phyloP scores from a whole-genome alignment of 306 rosid species.

The Vicia villosa region DNA sequence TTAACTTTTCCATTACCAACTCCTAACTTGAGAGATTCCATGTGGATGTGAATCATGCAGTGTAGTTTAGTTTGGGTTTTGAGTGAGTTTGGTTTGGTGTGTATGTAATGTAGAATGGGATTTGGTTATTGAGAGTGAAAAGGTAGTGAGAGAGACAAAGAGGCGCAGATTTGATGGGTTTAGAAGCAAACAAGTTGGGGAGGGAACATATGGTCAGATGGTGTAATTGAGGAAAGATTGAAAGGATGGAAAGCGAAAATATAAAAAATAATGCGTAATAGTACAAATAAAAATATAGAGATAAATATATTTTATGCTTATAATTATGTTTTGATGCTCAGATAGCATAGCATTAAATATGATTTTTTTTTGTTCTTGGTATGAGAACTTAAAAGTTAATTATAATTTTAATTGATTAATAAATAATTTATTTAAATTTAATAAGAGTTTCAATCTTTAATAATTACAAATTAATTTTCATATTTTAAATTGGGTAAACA shows the following conservation, averaged over 20 bases:
- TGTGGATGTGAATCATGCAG: slow-evolving; percentile 34
- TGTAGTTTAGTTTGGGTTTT: not conserved
- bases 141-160: slow-evolving; percentile 12
- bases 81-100: not conserved
- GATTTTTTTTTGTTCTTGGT: too few species aligned
- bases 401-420: too few species aligned
- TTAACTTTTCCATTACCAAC: slow-evolving; percentile 52
- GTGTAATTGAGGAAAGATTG: slow-evolving; percentile 41
- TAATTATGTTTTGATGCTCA: too few species aligned
- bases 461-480: too few species aligned
- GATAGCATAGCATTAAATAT: too few species aligned
- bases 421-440: too few species aligned
- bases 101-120: not conserved
- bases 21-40: slow-evolving; percentile 51
- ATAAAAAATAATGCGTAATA: not conserved
- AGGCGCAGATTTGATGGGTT: not conserved
- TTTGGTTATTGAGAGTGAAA: slow-evolving; percentile 28
- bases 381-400: too few species aligned
- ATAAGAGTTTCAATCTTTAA: too few species aligned
- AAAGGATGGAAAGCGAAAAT: not conserved
- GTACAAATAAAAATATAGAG: too few species aligned
- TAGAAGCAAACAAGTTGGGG: slow-evolving; percentile 19
- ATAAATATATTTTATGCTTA: too few species aligned
- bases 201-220: slow-evolving; percentile 35
- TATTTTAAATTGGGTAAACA: too few species aligned